Percentiles rank a stretch among this genome's conserved stretches.
These are phyloP conservation scores for Metarhizium robertsii DNA, from an alignment of 2,329 filamentous ascomycete species.

Conservation along the genomic window DNA sequence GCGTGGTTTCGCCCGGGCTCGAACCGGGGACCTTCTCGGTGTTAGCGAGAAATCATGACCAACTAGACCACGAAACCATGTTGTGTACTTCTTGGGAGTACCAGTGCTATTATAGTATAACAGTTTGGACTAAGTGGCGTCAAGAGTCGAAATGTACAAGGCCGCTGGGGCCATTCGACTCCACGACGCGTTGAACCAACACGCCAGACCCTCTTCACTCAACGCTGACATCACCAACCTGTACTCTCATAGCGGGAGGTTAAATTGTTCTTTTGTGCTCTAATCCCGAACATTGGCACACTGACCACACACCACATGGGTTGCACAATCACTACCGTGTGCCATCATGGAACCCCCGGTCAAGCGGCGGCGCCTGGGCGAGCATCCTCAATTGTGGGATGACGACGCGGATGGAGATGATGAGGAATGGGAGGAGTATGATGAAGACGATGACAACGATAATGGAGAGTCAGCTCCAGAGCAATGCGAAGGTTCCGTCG, in stretches of 20 bases:
- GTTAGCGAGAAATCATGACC: conserved; percentile 29
- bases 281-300: background rate
- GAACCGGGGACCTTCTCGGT: conserved; percentile 30
- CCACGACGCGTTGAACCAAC: background rate
- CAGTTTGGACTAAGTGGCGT: too few relatives aligned
- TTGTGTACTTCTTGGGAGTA: background rate
- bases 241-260: background rate
- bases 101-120: too few relatives aligned
- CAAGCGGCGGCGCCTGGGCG: conserved; percentile 52
- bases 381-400: conserved; percentile 21
- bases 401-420: conserved; percentile 1
- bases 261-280: background rate
- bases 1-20: conserved; percentile 27
- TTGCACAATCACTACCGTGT: background rate
- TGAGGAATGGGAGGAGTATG: conserved; percentile 6
- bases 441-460: conserved; percentile 32
- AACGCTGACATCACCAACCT: background rate
- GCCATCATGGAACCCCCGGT: conserved; percentile 44
- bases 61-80: conserved; percentile 28
- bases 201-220: conserved; percentile 2
- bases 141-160: too few relatives aligned
- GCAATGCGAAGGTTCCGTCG: conserved; percentile 35
- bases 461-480: conserved; percentile 39
- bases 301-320: conserved; percentile 4
- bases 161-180: too few relatives aligned